Conservation (phyloP, 139 green algal genomes). For the Chlorella sp. region DNA sequence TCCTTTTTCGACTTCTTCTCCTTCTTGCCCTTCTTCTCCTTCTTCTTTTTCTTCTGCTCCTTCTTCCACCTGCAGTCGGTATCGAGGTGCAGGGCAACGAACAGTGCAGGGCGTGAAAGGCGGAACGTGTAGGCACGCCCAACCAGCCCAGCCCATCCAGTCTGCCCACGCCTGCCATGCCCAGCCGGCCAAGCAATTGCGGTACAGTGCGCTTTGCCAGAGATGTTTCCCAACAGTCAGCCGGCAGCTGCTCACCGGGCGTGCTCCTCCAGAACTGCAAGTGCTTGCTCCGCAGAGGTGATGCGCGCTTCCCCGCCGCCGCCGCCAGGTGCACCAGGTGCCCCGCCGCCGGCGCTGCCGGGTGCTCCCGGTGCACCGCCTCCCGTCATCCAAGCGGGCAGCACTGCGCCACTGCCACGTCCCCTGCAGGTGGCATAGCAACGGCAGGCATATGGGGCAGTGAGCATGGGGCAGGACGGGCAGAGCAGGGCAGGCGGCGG, state of each 20-base stretch:
- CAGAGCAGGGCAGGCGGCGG: neutral
- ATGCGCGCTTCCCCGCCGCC: neutral
- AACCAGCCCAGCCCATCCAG: no score
- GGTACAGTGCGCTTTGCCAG: no score
- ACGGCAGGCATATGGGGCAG: neutral
- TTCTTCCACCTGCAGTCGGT: constrained; percentile 11
- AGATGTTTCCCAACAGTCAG: no score
- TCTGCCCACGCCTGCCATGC: no score
- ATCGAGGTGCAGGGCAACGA: no score
- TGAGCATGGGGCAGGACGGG: neutral
- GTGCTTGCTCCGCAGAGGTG: constrained; percentile 4
- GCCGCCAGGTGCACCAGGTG: neutral
- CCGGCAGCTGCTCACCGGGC: neutral
- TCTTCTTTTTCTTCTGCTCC: constrained; percentile 41
- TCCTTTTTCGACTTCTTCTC: constrained; percentile 9
- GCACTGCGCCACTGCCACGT: constrained; percentile 6
- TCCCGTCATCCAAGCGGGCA: constrained; percentile 33
- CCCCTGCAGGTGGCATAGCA: neutral
- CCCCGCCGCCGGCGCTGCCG: neutral
- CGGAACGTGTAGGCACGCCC: no score
- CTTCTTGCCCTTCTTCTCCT: constrained; percentile 9
- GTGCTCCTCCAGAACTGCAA: constrained; percentile 22
- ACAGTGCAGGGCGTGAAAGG: no score
- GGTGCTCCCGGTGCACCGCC: neutral
- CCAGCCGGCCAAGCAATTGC: no score